Evolutionary conservation across 2,329 filamentous ascomycete species (phyloP).

Genomic region (Apiospora kogelbergensis): DNA sequence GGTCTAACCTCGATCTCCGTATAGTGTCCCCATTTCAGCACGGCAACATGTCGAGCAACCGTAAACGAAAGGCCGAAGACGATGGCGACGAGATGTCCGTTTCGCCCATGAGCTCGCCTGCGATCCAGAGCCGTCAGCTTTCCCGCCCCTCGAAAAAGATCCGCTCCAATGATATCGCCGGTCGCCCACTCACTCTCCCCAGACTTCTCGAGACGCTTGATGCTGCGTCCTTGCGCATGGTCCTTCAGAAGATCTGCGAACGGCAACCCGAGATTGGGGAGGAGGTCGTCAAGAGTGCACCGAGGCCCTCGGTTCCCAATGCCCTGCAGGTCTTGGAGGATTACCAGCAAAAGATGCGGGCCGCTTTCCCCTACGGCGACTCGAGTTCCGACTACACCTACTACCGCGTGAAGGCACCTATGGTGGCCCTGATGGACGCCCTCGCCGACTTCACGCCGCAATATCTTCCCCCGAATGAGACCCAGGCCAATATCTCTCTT

Average conservation of each 20-base stretch:
- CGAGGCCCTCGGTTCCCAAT: slow-evolving; percentile 80
- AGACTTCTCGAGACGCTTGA: slow-evolving; percentile 94
- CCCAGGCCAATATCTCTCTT: slow-evolving; percentile 78
- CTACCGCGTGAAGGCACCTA: slow-evolving; percentile 81
- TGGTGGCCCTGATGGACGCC: slow-evolving; percentile 81
- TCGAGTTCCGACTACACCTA: slow-evolving; percentile 90
- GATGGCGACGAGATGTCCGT: slow-evolving; percentile 90
- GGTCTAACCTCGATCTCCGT: slow-evolving; percentile 14
- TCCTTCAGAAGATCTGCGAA: slow-evolving; percentile 90
- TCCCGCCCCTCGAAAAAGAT: slow-evolving; percentile 62
- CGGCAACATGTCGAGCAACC: slow-evolving; percentile 47
- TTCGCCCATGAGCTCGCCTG: slow-evolving; percentile 81
- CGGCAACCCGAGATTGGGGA: slow-evolving; percentile 81
- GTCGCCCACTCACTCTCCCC: slow-evolving; percentile 54
- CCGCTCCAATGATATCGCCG: slow-evolving; percentile 63
- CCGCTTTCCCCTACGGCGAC: slow-evolving; percentile 83
- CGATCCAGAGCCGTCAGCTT: slow-evolving; percentile 67
- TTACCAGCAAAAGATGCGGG: slow-evolving; percentile 77
- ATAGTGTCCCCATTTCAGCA: slow-evolving; percentile 48
- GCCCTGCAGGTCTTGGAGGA: slow-evolving; percentile 77
- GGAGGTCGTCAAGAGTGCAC: slow-evolving; percentile 81
- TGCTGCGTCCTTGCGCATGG: slow-evolving; percentile 75
- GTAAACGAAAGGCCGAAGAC: slow-evolving; percentile 86
- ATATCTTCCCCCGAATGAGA: slow-evolving; percentile 89
- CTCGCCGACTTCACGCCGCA: slow-evolving; percentile 93